phyloP scores from a whole-genome alignment of 352 stramenopile genomes.

The Pythium myriotylum region DNA sequence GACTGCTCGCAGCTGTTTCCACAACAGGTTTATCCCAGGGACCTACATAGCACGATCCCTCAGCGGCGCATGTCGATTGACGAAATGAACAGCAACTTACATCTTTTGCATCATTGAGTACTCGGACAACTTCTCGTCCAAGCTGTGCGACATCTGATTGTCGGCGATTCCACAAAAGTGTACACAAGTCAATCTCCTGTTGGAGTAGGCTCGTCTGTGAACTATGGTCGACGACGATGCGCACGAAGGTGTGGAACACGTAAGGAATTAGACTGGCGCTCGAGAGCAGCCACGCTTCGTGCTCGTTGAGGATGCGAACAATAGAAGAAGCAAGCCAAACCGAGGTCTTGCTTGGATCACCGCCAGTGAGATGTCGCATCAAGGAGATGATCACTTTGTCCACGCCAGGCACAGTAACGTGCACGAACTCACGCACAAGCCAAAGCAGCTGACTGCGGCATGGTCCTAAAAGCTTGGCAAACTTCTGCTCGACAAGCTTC shows the following conservation, averaged over 20 bases:
- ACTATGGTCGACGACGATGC: conserved; percentile 72
- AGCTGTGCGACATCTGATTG: conserved; percentile 69
- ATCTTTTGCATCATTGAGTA: conserved; percentile 82
- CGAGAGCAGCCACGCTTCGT: conserved; percentile 76
- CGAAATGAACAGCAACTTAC: conserved; percentile 35
- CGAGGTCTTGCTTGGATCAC: conserved; percentile 69
- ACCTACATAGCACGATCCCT: no score
- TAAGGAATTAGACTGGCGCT: conserved; percentile 77
- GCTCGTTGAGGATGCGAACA: conserved; percentile 77
- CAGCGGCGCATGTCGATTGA: no score
- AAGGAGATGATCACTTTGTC: conserved; percentile 79
- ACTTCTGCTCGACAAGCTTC: conserved; percentile 84
- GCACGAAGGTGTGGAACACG: conserved; percentile 79
- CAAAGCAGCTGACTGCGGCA: conserved; percentile 81
- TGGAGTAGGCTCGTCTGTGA: conserved; percentile 67
- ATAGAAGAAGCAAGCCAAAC: conserved; percentile 80
- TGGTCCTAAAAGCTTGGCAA: conserved; percentile 71
- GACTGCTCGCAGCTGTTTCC: conserved; percentile 78
- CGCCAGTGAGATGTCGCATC: conserved; percentile 70
- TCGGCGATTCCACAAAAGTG: conserved; percentile 68
- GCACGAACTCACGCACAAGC: conserved; percentile 79
- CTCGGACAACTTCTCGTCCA: conserved; percentile 75
- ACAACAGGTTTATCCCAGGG: conserved; percentile 76
- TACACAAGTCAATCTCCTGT: conserved; percentile 81
- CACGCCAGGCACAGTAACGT: conserved; percentile 65